phyloP scores from a whole-genome alignment of 257 asterid species.

The Haberlea rhodopensis region DNA sequence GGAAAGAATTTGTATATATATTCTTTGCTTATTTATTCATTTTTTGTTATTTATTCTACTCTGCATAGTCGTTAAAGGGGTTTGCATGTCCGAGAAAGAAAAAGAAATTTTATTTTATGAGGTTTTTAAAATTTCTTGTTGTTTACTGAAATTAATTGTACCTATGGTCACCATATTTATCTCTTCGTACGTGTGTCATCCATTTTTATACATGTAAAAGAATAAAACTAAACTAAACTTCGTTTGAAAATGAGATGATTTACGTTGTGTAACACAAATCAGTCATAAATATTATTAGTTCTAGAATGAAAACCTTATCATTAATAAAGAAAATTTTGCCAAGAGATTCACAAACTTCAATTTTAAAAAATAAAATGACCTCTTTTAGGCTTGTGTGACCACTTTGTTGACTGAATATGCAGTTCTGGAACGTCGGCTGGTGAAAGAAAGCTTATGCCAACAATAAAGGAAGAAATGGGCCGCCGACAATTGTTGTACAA shows the following conservation, averaged over 20 bases:
- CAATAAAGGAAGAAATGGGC: slow-evolving; percentile 63
- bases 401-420: slow-evolving; percentile 12
- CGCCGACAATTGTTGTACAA: slow-evolving; percentile 66
- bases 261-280: background rate
- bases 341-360: background rate
- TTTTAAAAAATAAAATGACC: too few relatives aligned
- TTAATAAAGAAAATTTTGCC: too few relatives aligned
- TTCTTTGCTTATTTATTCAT: background rate
- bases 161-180: too few relatives aligned
- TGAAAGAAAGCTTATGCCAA: slow-evolving; percentile 87
- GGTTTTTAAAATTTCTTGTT: too few relatives aligned
- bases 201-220: background rate
- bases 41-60: background rate
- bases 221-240: background rate
- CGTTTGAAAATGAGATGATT: too few relatives aligned
- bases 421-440: slow-evolving; percentile 94
- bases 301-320: too few relatives aligned
- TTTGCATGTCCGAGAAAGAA: background rate
- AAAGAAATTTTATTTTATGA: background rate
- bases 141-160: too few relatives aligned
- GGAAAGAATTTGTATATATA: background rate
- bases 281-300: background rate
- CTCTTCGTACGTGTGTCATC: background rate
- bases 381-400: background rate
- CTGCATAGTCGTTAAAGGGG: background rate